Conservation (phyloP, 1,139 yeast species). For the Blastobotrys raffinosifermentans region DNA sequence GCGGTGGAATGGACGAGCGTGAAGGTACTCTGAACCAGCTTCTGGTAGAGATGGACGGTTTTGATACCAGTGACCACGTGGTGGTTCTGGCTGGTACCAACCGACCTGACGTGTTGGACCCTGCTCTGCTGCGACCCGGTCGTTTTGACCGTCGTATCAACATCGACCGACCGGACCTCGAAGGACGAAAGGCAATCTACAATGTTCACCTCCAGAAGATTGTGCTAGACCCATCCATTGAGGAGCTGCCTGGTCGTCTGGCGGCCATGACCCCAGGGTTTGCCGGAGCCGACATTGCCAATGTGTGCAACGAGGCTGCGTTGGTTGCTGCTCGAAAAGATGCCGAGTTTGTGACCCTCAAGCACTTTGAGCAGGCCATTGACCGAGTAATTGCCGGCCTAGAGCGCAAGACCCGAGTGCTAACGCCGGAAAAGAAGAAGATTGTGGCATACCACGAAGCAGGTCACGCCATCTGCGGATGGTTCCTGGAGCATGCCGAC, state of each 20-base stretch:
- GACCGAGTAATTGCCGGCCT: slow-evolving; percentile 96
- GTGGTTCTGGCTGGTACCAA: slow-evolving; percentile 97
- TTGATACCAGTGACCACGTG: slow-evolving; percentile 80
- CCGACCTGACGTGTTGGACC: slow-evolving; percentile 87
- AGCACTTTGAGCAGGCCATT: slow-evolving; percentile 90
- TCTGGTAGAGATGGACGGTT: slow-evolving; percentile 97
- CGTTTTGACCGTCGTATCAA: slow-evolving; percentile 91
- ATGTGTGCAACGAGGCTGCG: slow-evolving; percentile 95
- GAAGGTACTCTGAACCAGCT: slow-evolving; percentile 94
- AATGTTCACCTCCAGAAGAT: slow-evolving; percentile 73
- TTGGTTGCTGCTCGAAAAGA: slow-evolving; percentile 86
- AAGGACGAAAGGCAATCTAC: slow-evolving; percentile 88
- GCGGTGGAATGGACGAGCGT: slow-evolving; percentile 91
- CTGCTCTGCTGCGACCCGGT: slow-evolving; percentile 93
- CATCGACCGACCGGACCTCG: slow-evolving; percentile 88
- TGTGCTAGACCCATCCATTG: slow-evolving; percentile 45
- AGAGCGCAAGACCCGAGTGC: slow-evolving; percentile 79
- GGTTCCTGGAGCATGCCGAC: slow-evolving; percentile 86
- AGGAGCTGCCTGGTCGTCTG: slow-evolving; percentile 69
- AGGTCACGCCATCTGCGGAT: slow-evolving; percentile 97
- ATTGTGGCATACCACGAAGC: slow-evolving; percentile 98
- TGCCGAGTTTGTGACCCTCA: slow-evolving; percentile 57
- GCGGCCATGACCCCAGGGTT: slow-evolving; percentile 97
- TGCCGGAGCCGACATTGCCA: slow-evolving; percentile 97
- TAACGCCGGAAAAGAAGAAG: slow-evolving; percentile 80